Evolutionary conservation across 208 protist species (phyloP).

Genomic region (Trypanosoma cruzi): DNA sequence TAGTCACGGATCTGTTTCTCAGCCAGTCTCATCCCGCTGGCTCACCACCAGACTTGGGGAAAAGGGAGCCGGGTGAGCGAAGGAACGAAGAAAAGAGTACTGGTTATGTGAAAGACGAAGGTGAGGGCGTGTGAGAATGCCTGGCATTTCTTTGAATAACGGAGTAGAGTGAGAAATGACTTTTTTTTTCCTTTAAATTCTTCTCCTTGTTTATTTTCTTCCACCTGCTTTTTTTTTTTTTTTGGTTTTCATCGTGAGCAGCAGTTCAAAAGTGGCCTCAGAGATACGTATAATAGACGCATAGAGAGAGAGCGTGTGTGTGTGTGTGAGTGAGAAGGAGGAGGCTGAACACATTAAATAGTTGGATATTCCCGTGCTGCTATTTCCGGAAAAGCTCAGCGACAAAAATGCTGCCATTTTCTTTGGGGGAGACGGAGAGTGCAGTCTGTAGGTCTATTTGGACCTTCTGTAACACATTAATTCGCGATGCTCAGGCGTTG

Average conservation of each 20-base stretch:
- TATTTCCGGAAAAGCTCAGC: not conserved
- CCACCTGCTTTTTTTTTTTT: constrained; percentile 21
- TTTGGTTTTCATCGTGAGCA: constrained; percentile 5
- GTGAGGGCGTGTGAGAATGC: not conserved
- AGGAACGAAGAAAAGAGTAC: not conserved
- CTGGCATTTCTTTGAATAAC: not conserved
- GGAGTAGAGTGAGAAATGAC: not conserved
- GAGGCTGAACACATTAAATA: no score
- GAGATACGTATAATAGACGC: not conserved
- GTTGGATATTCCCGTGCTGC: not conserved
- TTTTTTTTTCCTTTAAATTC: not conserved
- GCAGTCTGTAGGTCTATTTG: not conserved
- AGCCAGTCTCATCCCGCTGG: not conserved
- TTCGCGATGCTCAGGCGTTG: constrained; percentile 11
- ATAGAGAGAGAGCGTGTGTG: no score
- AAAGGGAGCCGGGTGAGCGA: not conserved
- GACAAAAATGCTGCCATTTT: not conserved
- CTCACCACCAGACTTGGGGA: not conserved
- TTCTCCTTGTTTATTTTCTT: constrained; percentile 9
- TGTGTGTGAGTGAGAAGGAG: not conserved
- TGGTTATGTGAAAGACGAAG: not conserved
- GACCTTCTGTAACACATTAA: constrained; percentile 22
- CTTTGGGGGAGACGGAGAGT: not conserved
- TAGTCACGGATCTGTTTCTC: no score
- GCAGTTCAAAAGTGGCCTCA: not conserved